phyloP scores from a whole-genome alignment of 257 asterid species.

The Nicotiana paniculata region DNA sequence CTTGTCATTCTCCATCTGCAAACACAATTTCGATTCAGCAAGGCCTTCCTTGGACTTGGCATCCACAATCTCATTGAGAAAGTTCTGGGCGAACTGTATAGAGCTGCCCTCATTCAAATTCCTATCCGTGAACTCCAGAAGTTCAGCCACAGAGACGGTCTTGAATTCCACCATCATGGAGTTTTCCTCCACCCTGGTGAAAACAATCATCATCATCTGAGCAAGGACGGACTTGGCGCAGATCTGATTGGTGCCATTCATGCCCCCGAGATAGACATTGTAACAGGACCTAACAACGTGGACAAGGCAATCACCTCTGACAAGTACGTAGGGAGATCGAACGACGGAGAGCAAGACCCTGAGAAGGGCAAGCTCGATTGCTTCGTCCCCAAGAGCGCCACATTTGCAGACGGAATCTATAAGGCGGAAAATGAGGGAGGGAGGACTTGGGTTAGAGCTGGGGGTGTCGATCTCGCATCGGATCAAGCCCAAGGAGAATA shows the following conservation, averaged over 20 bases:
- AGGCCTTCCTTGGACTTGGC: constrained; percentile 65
- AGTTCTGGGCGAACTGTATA: constrained; percentile 69
- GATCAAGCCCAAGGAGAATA: constrained; percentile 70
- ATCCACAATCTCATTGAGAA: constrained; percentile 69
- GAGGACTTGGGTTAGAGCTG: constrained; percentile 1
- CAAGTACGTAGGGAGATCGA: constrained; percentile 62
- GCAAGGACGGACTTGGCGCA: constrained; percentile 96
- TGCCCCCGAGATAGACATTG: constrained; percentile 87
- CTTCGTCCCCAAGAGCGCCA: constrained; percentile 62
- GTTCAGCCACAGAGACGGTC: constrained; percentile 62
- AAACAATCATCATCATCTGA: constrained; percentile 88
- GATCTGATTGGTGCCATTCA: constrained; percentile 95
- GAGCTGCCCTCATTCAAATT: constrained; percentile 92
- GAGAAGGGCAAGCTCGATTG: constrained; percentile 68
- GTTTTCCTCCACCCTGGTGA: constrained; percentile 76
- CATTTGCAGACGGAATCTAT: constrained; percentile 79
- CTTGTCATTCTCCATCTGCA: constrained; percentile 34
- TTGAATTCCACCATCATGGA: constrained; percentile 48
- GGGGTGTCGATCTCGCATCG: constrained; percentile 54
- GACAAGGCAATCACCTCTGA: constrained; percentile 76
- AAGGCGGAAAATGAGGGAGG: constrained; percentile 54
- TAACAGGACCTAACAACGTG: constrained; percentile 91
- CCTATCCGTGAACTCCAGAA: constrained; percentile 88
- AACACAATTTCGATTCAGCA: constrained; percentile 24
- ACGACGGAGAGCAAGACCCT: constrained; percentile 75